phyloP scores from a whole-genome alignment of 2,329 filamentous ascomycete species.

The Cryphonectria japonica region DNA sequence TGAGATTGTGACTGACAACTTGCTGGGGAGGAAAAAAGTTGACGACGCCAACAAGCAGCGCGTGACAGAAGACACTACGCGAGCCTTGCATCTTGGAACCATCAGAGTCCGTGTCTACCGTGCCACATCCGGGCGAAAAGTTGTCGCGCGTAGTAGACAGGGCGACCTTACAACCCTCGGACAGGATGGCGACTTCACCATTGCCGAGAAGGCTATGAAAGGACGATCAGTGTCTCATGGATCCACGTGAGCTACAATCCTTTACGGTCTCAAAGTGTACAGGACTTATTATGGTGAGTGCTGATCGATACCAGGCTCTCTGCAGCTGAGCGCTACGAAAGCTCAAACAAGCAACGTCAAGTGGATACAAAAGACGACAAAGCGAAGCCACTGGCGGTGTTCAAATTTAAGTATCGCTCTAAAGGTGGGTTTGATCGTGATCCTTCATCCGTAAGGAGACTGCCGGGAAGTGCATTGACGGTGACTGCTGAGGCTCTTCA shows the following conservation, averaged over 20 bases:
- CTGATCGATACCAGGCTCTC: not conserved
- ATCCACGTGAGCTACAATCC: not conserved
- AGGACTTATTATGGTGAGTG: not conserved
- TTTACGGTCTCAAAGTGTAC: not conserved
- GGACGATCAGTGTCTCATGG: not conserved
- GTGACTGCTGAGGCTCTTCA: not conserved
- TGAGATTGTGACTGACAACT: not conserved
- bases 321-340: not conserved
- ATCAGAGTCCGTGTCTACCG: not conserved
- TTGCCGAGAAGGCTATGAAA: conserved; percentile 3
- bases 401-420: not conserved
- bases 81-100: not conserved
- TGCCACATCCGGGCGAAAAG: not conserved
- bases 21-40: not conserved
- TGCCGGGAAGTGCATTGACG: not conserved
- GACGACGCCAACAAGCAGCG: not conserved
- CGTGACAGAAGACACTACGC: not conserved
- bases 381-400: not conserved
- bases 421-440: conserved; percentile 1
- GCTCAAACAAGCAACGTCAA: not conserved
- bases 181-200: not conserved
- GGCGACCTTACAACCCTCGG: not conserved
- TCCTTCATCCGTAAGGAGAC: not conserved
- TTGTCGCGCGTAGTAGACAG: not conserved
- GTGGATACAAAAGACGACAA: not conserved